Base-by-base conservation (phyloP, 768 basidiomycete genomes). In the Trametes meyenii region DNA sequence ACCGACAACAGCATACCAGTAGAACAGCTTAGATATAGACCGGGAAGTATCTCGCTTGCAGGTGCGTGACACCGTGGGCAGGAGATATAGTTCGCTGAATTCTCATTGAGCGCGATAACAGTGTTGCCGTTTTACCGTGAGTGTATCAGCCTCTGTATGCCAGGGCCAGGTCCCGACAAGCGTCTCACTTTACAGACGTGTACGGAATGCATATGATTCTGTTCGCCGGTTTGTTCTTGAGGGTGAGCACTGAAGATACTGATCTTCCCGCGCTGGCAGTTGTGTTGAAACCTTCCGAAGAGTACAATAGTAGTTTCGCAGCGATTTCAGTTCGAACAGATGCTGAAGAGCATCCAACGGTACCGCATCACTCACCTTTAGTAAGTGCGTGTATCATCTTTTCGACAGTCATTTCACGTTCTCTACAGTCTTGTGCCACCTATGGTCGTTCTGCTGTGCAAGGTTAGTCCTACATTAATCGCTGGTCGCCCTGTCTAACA, bases 1-100 rank as follows among this genome's bases (percentile, higher is more conserved):
- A 61, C 57, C n/a, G 57, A 67, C 29, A 35, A 33, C 11, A 50
- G 29, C n/a, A 44, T 60, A 2, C 57, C 65, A 5, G 48, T 58
- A 40, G 72, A 75, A 26, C 48, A 62, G 2, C 48, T 60, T 39
- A 55, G 64, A 5, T 69, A 63, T 60, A 61, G 61, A n/a, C 64
- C 68, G 13, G 74, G 72, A 8, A 67, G 72, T 45, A 67, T 70
- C 1, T 40, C 61, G 6, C 21, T 65, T 14, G 72, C 58, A 43
- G 44, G 61, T 57, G 86, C 89, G 69, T 75, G 26, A 17, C 83
- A 11, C 80, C 82, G 19, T 26, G 29, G 33, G 21, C 4, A 26
- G 13, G 10, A 1, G 11, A 4, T 21, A 5, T 11, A 12, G n/a
- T 2, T 26, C 52, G 62, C 64, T 48, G 16, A 35, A 21, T 11